Evolutionary conservation across 2,329 filamentous ascomycete species (phyloP).

Genomic region (Sphaerulina populicola): DNA sequence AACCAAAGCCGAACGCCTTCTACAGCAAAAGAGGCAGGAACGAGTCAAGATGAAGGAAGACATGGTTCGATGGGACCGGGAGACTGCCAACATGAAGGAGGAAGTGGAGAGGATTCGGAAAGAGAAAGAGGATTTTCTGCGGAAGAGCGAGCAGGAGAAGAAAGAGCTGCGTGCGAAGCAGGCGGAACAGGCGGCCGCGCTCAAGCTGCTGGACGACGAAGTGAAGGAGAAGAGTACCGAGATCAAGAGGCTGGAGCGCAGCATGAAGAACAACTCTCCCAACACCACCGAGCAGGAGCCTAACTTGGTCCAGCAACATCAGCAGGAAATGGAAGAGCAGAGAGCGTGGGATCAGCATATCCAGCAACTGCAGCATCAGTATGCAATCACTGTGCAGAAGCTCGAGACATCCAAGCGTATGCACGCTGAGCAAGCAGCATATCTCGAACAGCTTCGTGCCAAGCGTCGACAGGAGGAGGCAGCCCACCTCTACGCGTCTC

Average conservation of each 20-base stretch:
- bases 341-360: constrained; percentile 34
- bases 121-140: constrained; percentile 34
- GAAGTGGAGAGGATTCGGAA: constrained; percentile 38
- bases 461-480: constrained; percentile 27
- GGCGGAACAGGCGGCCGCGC: constrained; percentile 38
- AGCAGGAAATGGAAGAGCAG: constrained; percentile 37
- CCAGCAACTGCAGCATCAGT: constrained; percentile 27
- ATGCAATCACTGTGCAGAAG: constrained; percentile 26
- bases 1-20: constrained; percentile 63
- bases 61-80: constrained; percentile 59
- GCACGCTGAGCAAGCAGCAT: constrained; percentile 40
- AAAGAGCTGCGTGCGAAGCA: constrained; percentile 36
- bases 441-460: constrained; percentile 25
- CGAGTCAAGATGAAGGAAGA: constrained; percentile 62
- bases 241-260: constrained; percentile 65
- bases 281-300: constrained; percentile 23
- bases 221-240: constrained; percentile 62
- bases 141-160: constrained; percentile 35
- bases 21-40: constrained; percentile 62
- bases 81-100: constrained; percentile 48
- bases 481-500: constrained; percentile 20
- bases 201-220: constrained; percentile 61
- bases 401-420: constrained; percentile 30
- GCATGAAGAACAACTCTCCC: constrained; percentile 48
- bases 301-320: constrained; percentile 30